Percentiles rank a stretch among this genome's conserved stretches.
Evolutionary conservation across 306 rosid species (phyloP).

Genomic region (Vigna trinervia): DNA sequence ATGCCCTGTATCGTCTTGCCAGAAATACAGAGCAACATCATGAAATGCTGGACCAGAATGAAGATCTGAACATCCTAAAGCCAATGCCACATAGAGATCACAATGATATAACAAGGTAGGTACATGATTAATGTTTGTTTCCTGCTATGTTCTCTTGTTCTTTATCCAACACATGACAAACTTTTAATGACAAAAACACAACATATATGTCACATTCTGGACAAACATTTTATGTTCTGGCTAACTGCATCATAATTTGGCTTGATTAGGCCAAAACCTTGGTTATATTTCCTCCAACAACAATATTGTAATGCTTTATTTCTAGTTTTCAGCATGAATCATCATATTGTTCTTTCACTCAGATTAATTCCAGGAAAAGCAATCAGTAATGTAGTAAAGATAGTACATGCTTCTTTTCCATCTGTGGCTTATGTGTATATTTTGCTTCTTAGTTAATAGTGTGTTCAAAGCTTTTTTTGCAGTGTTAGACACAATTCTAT

Average conservation of each 20-base stretch:
- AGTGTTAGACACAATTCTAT: background rate
- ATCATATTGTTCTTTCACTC: background rate
- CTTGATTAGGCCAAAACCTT: conserved; percentile 15
- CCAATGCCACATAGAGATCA: conserved; percentile 23
- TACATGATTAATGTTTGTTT: conserved; percentile 32
- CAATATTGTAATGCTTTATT: background rate
- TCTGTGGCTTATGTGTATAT: background rate
- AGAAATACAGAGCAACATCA: conserved; percentile 46
- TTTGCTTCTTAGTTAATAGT: background rate
- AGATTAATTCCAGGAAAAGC: conserved; percentile 1
- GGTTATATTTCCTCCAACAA: background rate
- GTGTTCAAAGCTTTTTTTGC: background rate
- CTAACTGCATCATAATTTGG: background rate
- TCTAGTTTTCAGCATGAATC: background rate
- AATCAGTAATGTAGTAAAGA: background rate
- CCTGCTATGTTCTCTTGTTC: background rate
- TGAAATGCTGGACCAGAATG: conserved; percentile 35
- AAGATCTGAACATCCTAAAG: conserved; percentile 16
- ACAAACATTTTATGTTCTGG: background rate
- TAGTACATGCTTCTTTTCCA: background rate
- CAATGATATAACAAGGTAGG: conserved; percentile 46
- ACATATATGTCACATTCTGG: background rate
- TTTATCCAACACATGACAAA: background rate
- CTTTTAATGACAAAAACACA: background rate
- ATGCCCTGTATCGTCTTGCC: conserved; percentile 74